Base-by-base conservation (phyloP, 2,329 filamentous ascomycete genomes). In the Cercospora sesami region DNA sequence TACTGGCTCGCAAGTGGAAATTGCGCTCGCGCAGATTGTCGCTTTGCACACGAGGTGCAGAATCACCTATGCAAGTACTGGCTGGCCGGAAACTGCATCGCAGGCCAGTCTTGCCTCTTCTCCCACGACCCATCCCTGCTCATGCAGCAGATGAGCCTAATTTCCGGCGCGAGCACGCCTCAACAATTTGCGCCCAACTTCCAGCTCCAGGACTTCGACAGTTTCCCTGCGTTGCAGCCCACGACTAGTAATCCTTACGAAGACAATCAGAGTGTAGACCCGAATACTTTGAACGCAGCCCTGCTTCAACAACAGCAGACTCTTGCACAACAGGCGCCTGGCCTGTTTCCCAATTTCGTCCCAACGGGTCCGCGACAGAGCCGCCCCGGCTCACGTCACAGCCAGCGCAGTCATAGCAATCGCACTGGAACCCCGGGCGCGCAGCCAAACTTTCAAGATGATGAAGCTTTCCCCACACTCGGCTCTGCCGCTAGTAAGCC, bases 1-100 rank as follows among this genome's bases (percentile, higher is more conserved):
- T 99, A 98, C 80, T 98, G 93, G 84, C 84, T 99, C 71, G 94
- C 94, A 9, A 96, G 91, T 7, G 95, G 95, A n/a, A 92, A 95
- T 79, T 99, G 95, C 79, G 89, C 97, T 63, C 89, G 95, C 68
- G 94, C 94, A 68, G 95, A 99, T 80, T 99, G 95, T 79, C 90
- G 94, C 67, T 99, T 98, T 80, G 97, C 94, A 73, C 95, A 99
- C 80, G 94, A 99, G 79, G 86, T 97, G 55, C 96, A 92, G 77
- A 96, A 92, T 77, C 95, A 97, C 76, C 87, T 99, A 70, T 99
- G 95, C 94, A 98, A 98, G 92, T 98, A 98, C 79, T 99, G 94
- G 92, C 86, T 99, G 63, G 93, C 93, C 82, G 95, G 95, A 1
- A 97, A 94, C 75, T 99, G 95, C 78, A 86, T 99, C 36, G 95